Percentiles rank a stretch among this genome's conserved stretches.
These are phyloP conservation scores for Pugionium dolabratum DNA, from an alignment of 345 rosid species.

Conservation along the genomic window DNA sequence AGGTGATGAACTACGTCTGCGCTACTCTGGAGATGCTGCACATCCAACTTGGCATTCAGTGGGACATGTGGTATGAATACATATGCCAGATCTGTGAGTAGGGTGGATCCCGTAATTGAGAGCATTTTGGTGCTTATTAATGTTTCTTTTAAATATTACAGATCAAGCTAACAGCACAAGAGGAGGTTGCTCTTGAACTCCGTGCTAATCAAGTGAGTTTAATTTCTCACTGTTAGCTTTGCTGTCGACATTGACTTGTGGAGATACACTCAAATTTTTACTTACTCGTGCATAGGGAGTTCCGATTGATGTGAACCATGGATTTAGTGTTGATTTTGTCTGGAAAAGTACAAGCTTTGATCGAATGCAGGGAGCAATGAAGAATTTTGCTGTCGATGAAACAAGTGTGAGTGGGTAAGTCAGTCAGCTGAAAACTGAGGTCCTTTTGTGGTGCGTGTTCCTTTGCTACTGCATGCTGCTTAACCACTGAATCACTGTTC, in stretches of 20 bases:
- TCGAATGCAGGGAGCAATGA: slow-evolving; percentile 99
- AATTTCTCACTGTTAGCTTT: slow-evolving; percentile 4
- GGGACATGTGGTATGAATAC: slow-evolving; percentile 85
- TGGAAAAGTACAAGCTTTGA: slow-evolving; percentile 99
- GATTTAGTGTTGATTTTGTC: slow-evolving; percentile 97
- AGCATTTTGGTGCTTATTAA: slow-evolving; percentile 13
- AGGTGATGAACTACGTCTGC: slow-evolving; percentile 93
- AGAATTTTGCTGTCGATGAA: slow-evolving; percentile 99
- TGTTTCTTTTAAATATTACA: slow-evolving; percentile 36
- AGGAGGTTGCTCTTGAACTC: slow-evolving; percentile 99
- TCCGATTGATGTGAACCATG: slow-evolving; percentile 92
- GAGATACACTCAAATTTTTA: slow-evolving; percentile 22
- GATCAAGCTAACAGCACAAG: slow-evolving; percentile 97
- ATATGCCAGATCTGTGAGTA: slow-evolving; percentile 1
- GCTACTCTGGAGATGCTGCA: slow-evolving; percentile 95
- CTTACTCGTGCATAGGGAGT: slow-evolving; percentile 64
- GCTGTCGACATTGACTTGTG: slow-evolving; percentile 8
- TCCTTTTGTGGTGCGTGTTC: slow-evolving; percentile 14
- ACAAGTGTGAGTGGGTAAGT: slow-evolving; percentile 99
- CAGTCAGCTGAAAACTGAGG: slow-evolving; percentile 26
- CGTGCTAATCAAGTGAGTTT: slow-evolving; percentile 90
- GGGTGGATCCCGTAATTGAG: slow-evolving; percentile 7
- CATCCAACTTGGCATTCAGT: slow-evolving; percentile 99
- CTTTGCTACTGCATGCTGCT: slow-evolving; percentile 15
- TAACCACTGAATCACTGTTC: slow-evolving; percentile 1